Conservation (phyloP, 768 basidiomycete genomes). For the Psilocybe sp. region DNA sequence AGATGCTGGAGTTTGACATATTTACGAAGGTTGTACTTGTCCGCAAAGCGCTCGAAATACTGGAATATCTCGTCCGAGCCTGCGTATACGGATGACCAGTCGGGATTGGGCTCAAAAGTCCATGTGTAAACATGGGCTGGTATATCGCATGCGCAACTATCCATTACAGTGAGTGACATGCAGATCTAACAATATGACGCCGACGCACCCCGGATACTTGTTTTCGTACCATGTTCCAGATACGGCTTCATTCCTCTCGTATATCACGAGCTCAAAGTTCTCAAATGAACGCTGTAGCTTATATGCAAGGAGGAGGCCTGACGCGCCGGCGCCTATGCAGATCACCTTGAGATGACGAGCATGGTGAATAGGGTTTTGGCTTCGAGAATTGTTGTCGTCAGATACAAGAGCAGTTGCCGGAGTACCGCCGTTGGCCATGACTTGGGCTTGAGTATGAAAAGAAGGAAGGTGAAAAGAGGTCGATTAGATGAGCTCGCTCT, state of each 20-base stretch:
- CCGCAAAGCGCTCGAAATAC: conserved; percentile 25
- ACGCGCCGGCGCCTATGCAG: conserved; percentile 33
- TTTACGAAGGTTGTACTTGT: conserved; percentile 26
- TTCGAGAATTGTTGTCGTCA: not conserved
- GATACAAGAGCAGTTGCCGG: not conserved
- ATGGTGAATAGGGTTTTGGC: conserved; percentile 21
- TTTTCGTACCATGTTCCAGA: conserved; percentile 35
- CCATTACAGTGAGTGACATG: not conserved
- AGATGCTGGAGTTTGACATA: conserved; percentile 27
- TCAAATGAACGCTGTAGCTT: conserved; percentile 33
- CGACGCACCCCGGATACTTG: conserved; percentile 30
- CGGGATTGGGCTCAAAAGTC: conserved; percentile 27
- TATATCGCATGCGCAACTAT: conserved; percentile 29
- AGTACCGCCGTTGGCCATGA: conserved; percentile 4
- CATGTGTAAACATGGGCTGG: conserved; percentile 27
- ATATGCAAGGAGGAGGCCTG: conserved; percentile 29
- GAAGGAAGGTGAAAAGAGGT: too few relatives aligned
- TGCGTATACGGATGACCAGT: conserved; percentile 29
- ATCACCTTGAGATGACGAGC: conserved; percentile 28
- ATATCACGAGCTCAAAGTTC: conserved; percentile 28
- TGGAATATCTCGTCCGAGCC: conserved; percentile 23
- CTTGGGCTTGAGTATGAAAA: too few relatives aligned
- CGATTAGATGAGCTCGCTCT: too few relatives aligned
- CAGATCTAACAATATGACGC: not conserved
- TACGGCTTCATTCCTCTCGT: conserved; percentile 30